Conservation (phyloP, 108 stramenopile species). For the Conticribra weissflogii region DNA sequence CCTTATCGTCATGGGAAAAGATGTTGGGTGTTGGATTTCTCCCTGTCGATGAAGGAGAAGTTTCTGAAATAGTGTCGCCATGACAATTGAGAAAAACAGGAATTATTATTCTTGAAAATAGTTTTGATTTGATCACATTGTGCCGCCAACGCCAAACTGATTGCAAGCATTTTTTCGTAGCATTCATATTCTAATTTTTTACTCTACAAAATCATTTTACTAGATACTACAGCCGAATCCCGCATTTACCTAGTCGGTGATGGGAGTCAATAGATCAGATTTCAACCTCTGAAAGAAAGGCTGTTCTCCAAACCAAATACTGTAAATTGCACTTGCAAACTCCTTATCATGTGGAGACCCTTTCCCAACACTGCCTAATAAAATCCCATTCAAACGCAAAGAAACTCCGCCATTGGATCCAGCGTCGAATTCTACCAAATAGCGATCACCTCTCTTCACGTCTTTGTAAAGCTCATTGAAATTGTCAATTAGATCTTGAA, state of each 20-base stretch:
- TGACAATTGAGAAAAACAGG: too few relatives aligned
- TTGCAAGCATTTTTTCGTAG: too few relatives aligned
- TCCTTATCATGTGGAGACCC: constrained; percentile 17
- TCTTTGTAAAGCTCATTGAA: constrained; percentile 19
- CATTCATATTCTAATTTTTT: too few relatives aligned
- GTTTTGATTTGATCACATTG: too few relatives aligned
- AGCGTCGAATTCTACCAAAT: constrained; percentile 26
- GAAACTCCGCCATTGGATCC: neutral
- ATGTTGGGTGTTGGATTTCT: constrained; percentile 72
- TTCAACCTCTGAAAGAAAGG: constrained; percentile 20
- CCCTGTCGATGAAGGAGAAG: constrained; percentile 50
- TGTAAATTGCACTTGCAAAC: constrained; percentile 22
- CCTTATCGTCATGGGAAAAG: constrained; percentile 73
- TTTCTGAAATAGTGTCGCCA: constrained; percentile 36
- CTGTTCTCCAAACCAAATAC: constrained; percentile 25
- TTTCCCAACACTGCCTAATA: constrained; percentile 16
- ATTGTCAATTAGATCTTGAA: constrained; percentile 1
- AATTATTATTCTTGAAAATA: too few relatives aligned
- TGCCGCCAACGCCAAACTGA: too few relatives aligned
- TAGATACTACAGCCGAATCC: too few relatives aligned
- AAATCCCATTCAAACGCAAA: constrained; percentile 14
- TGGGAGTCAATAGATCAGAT: constrained; percentile 16
- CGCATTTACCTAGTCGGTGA: too few relatives aligned
- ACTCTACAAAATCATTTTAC: too few relatives aligned
- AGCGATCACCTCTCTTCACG: constrained; percentile 29